Evolutionary conservation across 192 early-diverging fungal genomes (phyloP).

Genomic region (Thoreauomyces humboldtii): DNA sequence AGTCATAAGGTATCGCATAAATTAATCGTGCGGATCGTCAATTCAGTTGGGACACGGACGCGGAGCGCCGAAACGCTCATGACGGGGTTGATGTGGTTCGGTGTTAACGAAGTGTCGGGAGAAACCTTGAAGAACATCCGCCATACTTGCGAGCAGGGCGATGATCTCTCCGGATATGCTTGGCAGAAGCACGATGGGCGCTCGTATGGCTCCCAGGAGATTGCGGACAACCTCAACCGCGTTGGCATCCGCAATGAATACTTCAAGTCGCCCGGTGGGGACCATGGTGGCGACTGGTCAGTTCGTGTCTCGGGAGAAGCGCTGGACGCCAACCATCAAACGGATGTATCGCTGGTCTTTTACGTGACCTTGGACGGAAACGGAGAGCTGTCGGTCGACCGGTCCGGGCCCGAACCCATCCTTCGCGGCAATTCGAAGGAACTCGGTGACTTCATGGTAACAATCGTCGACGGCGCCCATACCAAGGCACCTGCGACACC

Average conservation of each 20-base stretch:
- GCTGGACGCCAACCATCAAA: conserved; percentile 39
- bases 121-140: conserved; percentile 56
- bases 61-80: conserved; percentile 73
- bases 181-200: conserved; percentile 87
- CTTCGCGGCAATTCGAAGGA: conserved; percentile 61
- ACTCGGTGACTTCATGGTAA: conserved; percentile 70
- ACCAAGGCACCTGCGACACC: background rate
- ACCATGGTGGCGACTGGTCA: conserved; percentile 74
- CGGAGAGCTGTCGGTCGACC: conserved; percentile 44
- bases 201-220: conserved; percentile 70
- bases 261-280: conserved; percentile 64
- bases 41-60: conserved; percentile 72
- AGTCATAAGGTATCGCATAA: too few relatives aligned
- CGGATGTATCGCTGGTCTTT: conserved; percentile 61
- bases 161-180: conserved; percentile 75
- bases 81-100: conserved; percentile 94
- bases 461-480: conserved; percentile 53
- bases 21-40: too few relatives aligned
- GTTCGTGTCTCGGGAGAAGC: conserved; percentile 73
- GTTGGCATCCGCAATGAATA: conserved; percentile 71
- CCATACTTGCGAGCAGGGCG: conserved; percentile 89
- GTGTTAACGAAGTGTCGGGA: conserved; percentile 40
- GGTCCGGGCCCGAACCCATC: conserved; percentile 9
- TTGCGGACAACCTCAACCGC: conserved; percentile 65
- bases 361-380: conserved; percentile 78